phyloP scores from a whole-genome alignment of 768 basidiomycete species.

The Suillus americanus region DNA sequence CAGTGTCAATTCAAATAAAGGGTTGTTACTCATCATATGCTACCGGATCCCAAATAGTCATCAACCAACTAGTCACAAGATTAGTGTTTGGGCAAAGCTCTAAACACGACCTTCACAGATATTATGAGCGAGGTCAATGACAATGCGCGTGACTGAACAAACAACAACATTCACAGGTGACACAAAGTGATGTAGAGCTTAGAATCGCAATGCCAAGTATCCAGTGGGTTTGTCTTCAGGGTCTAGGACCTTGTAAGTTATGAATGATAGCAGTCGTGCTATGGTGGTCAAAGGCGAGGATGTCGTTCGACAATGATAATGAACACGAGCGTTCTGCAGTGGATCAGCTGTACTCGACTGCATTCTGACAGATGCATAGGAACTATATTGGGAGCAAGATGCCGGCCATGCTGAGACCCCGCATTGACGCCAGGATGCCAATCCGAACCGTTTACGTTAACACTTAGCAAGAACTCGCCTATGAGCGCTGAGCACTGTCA shows the following conservation, averaged over 20 bases:
- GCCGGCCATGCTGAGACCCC: not conserved
- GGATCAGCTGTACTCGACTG: not conserved
- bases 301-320: not conserved
- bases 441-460: not conserved
- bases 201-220: not conserved
- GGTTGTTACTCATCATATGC: not conserved
- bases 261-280: not conserved
- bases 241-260: not conserved
- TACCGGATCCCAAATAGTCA: not conserved
- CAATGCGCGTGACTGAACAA: not conserved
- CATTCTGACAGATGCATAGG: not conserved
- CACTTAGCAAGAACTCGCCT: not conserved
- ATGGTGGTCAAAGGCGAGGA: not conserved
- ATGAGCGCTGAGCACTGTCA: not conserved
- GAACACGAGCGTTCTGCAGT: not conserved
- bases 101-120: not conserved
- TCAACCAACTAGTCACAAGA: not conserved
- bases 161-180: not conserved
- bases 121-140: not conserved
- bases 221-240: not conserved
- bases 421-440: not conserved
- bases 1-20: not conserved
- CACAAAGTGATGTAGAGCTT: not conserved
- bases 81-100: not conserved
- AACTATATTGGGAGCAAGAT: not conserved